Evolutionary conservation across 148 eudicot genomes (phyloP).

Genomic region (Chenopodium album): DNA sequence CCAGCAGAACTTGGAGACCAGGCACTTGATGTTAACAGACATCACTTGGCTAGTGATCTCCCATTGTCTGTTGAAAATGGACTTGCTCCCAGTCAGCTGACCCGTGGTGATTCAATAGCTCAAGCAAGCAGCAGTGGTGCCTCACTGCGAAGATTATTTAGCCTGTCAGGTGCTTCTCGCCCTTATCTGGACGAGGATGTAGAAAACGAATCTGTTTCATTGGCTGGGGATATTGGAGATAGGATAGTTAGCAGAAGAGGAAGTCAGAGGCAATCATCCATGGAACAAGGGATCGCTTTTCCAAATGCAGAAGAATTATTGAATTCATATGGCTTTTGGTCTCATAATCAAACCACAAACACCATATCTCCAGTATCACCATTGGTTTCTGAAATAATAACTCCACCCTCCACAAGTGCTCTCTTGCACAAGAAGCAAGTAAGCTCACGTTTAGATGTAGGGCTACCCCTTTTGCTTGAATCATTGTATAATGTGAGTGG

Average conservation of each 20-base stretch:
- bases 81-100: slow-evolving; percentile 27
- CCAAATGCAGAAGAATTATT: slow-evolving; percentile 43
- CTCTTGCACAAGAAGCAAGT: slow-evolving; percentile 47
- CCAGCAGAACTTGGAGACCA: slow-evolving; percentile 61
- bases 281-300: slow-evolving; percentile 43
- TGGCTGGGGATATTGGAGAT: slow-evolving; percentile 84
- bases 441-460: slow-evolving; percentile 17
- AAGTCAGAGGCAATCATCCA: slow-evolving; percentile 40
- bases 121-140: slow-evolving; percentile 41
- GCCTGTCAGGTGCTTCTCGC: slow-evolving; percentile 27
- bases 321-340: slow-evolving; percentile 27
- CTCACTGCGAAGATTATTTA: slow-evolving; percentile 50
- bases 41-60: slow-evolving; percentile 31
- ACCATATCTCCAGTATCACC: slow-evolving; percentile 31
- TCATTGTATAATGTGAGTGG: background rate
- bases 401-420: slow-evolving; percentile 45
- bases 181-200: slow-evolving; percentile 39
- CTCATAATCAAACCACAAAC: slow-evolving; percentile 21
- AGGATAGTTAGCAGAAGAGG: slow-evolving; percentile 49
- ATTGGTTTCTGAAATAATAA: slow-evolving; percentile 25
- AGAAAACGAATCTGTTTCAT: slow-evolving; percentile 59
- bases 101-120: slow-evolving; percentile 33
- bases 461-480: background rate
- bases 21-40: slow-evolving; percentile 34
- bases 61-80: slow-evolving; percentile 39